phyloP scores from a whole-genome alignment of 495 filamentous ascomycete genomes.

The Xylaria flabelliformis region DNA sequence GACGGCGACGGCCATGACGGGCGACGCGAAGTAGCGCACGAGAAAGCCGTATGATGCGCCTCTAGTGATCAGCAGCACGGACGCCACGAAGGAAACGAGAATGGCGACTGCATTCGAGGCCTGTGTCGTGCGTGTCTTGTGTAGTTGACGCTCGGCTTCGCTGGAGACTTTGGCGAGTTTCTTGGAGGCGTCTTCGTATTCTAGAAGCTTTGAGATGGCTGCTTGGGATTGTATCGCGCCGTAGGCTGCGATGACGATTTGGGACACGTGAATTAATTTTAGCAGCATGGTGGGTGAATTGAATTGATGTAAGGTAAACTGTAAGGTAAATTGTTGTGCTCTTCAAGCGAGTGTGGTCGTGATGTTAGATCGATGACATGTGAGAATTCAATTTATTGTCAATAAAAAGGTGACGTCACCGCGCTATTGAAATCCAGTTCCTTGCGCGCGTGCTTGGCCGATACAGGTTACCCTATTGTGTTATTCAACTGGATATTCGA shows the following conservation, averaged over 20 bases:
- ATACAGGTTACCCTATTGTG: neutral
- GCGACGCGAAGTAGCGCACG: constrained; percentile 21
- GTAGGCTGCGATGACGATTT: constrained; percentile 31
- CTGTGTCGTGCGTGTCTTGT: constrained; percentile 52
- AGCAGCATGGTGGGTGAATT: constrained; percentile 22
- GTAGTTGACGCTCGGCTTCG: constrained; percentile 45
- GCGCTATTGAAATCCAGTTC: neutral
- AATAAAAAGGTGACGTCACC: constrained; percentile 10
- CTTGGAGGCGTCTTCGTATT: constrained; percentile 50
- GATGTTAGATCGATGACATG: neutral
- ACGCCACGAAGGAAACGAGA: constrained; percentile 27
- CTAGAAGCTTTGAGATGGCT: constrained; percentile 49
- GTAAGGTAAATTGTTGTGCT: neutral
- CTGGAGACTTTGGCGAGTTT: constrained; percentile 50
- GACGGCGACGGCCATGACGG: constrained; percentile 14
- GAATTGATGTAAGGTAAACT: neutral
- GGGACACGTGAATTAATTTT: constrained; percentile 26
- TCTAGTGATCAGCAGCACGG: constrained; percentile 22
- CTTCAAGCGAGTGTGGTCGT: neutral
- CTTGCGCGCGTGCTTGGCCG: neutral
- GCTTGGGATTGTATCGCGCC: constrained; percentile 43
- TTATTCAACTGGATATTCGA: neutral
- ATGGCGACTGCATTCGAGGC: constrained; percentile 39
- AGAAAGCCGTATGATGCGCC: constrained; percentile 27
- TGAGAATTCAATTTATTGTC: neutral